Percentiles rank a stretch among this genome's conserved stretches.
phyloP scores from a whole-genome alignment of 768 basidiomycete genomes.

The Kwoniella pini region DNA sequence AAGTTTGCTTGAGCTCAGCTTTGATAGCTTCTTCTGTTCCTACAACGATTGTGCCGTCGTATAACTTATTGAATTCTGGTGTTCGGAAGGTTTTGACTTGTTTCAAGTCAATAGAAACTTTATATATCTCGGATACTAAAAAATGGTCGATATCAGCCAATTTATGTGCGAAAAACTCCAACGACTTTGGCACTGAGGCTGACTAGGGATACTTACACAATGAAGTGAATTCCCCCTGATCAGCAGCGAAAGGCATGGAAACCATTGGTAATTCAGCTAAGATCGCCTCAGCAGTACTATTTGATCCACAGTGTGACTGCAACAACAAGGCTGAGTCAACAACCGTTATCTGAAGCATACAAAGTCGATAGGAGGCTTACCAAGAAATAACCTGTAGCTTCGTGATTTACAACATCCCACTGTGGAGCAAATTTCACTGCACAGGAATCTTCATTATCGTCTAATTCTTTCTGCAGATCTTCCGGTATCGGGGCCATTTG shows the following conservation, averaged over 20 bases:
- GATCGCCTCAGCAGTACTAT: constrained; percentile 32
- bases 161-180: background rate
- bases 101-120: constrained; percentile 28
- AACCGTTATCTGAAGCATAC: background rate
- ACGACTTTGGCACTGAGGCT: background rate
- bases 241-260: constrained; percentile 34
- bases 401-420: constrained; percentile 30
- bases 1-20: constrained; percentile 27
- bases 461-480: constrained; percentile 21
- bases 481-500: constrained; percentile 10
- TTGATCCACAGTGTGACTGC: constrained; percentile 32
- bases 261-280: constrained; percentile 24
- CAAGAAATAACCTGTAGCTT: constrained; percentile 28
- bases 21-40: constrained; percentile 41
- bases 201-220: constrained; percentile 20
- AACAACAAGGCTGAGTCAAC: background rate
- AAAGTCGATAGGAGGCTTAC: constrained; percentile 2
- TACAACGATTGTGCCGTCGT: constrained; percentile 30
- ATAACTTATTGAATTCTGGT: constrained; percentile 23
- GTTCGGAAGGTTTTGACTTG: constrained; percentile 32
- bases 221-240: constrained; percentile 33
- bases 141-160: constrained; percentile 1
- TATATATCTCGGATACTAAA: constrained; percentile 25
- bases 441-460: constrained; percentile 13
- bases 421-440: constrained; percentile 35